These are phyloP conservation scores for Cenococcum geophilum DNA, from an alignment of 495 filamentous ascomycete genomes.

Conservation along the genomic window DNA sequence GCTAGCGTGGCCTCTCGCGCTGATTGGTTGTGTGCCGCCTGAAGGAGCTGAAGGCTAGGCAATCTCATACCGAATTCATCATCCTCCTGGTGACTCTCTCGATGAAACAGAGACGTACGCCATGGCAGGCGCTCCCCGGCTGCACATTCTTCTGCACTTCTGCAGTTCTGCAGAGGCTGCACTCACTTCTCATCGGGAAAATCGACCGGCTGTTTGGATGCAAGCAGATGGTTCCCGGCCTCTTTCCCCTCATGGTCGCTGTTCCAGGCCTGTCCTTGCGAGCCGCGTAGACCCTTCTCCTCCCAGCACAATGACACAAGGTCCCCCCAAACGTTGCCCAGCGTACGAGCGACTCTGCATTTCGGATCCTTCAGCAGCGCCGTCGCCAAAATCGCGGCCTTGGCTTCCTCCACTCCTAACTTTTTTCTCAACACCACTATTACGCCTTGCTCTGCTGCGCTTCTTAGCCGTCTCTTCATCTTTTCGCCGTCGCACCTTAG, in stretches of 20 bases:
- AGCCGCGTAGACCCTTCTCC: no score
- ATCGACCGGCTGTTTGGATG: constrained; percentile 12
- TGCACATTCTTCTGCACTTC: no score
- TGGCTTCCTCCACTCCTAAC: not conserved
- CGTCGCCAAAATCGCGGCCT: constrained; percentile 6
- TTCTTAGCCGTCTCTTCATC: not conserved
- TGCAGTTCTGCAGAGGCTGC: no score
- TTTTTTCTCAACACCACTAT: constrained; percentile 14
- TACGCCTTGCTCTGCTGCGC: not conserved
- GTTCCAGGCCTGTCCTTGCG: no score
- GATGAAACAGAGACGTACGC: constrained; percentile 14
- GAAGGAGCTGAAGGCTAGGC: not conserved
- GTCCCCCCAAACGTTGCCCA: no score
- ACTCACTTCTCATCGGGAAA: constrained; percentile 13
- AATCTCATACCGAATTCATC: not conserved
- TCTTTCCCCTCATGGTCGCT: not conserved
- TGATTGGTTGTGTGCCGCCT: not conserved
- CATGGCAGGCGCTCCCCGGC: not conserved
- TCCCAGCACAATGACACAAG: no score
- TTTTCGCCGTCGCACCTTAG: not conserved
- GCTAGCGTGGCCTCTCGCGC: not conserved
- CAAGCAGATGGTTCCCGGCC: not conserved
- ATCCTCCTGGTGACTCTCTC: constrained; percentile 5
- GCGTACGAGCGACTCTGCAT: no score
- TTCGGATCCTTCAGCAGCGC: no score